Percentiles rank a stretch among this genome's conserved stretches.
Evolutionary conservation across 176 grass and related monocot genomes (phyloP).

Genomic region (Triticum urartu): DNA sequence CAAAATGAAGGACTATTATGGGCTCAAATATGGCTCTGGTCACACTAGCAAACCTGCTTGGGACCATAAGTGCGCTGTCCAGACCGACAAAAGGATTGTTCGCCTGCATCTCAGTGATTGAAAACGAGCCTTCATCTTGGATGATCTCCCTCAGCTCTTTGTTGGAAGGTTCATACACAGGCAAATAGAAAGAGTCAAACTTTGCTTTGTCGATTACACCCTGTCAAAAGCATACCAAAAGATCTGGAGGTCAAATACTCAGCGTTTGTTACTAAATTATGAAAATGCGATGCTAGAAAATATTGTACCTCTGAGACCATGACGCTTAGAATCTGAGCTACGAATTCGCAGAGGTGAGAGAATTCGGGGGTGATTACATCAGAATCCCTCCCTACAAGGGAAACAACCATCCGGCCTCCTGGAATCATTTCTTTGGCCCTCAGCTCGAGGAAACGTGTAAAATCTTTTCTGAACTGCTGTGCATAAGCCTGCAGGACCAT

Average conservation of each 20-base stretch:
- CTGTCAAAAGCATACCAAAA: background rate
- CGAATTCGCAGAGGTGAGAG: background rate
- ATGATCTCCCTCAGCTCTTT: background rate
- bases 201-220: no score
- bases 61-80: background rate
- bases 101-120: background rate
- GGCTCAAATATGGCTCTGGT: background rate
- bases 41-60: background rate
- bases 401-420: background rate
- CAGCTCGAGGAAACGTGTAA: background rate
- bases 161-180: background rate
- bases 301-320: background rate
- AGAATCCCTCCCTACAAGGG: background rate
- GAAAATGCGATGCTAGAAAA: background rate
- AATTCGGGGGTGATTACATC: background rate
- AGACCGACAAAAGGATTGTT: background rate
- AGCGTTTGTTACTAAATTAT: background rate
- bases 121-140: background rate
- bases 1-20: background rate
- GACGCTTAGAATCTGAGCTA: background rate
- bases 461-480: slow-evolving; percentile 10
- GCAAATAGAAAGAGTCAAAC: background rate
- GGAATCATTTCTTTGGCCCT: background rate
- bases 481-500: background rate
- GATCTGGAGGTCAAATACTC: background rate